Evolutionary conservation across 257 asterid genomes (phyloP).

Genomic region (Petunia secreta): DNA sequence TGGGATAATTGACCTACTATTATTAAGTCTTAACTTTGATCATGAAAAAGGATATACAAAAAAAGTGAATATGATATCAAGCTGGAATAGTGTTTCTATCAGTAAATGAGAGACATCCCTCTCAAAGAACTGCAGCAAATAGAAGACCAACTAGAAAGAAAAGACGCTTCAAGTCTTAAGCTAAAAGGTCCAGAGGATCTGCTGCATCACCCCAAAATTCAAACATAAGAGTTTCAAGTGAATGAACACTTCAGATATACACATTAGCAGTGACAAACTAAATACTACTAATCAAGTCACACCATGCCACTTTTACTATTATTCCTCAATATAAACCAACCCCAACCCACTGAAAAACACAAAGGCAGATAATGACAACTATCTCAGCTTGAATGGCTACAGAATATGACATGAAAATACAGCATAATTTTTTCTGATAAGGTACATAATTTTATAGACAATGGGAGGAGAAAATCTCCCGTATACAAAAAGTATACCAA

Average conservation of each 20-base stretch:
- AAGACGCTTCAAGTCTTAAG: constrained; percentile 7
- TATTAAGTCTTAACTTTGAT: neutral
- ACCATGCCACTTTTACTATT: neutral
- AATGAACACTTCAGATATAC: neutral
- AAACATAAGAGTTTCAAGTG: neutral
- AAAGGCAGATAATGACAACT: neutral
- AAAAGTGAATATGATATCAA: neutral
- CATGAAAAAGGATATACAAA: neutral
- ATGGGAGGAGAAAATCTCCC: too few species aligned
- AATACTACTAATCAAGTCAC: neutral
- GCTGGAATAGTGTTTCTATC: neutral
- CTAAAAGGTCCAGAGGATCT: neutral
- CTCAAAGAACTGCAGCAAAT: constrained; percentile 18
- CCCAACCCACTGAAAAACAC: neutral
- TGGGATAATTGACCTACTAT: neutral
- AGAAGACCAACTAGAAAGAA: neutral
- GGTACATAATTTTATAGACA: too few species aligned
- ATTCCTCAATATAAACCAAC: neutral
- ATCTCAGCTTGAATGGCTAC: constrained; percentile 2
- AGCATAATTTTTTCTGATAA: neutral
- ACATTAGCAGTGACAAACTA: neutral
- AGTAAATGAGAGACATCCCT: neutral
- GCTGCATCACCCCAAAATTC: neutral
- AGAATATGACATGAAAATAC: constrained; percentile 8
- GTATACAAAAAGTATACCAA: too few species aligned